phyloP scores from a whole-genome alignment of 2,329 filamentous ascomycete species.

The Ascochyta pisi region DNA sequence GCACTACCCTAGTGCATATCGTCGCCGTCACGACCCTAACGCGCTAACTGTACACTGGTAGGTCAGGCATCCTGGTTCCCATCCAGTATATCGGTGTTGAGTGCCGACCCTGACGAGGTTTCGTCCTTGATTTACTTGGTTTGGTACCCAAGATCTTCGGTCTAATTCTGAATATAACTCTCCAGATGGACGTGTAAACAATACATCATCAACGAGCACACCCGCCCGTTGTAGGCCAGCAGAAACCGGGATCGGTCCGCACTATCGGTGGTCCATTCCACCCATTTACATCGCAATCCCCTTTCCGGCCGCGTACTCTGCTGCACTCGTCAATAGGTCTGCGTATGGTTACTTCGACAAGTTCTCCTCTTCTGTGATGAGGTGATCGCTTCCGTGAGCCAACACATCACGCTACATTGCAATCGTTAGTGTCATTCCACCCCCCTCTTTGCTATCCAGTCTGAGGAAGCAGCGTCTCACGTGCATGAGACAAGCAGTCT shows the following conservation, averaged over 20 bases:
- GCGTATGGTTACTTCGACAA: neutral
- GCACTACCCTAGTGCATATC: neutral
- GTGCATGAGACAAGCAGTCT: neutral
- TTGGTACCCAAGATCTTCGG: neutral
- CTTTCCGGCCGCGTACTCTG: too few species aligned
- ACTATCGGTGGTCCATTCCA: too few species aligned
- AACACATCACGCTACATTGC: neutral
- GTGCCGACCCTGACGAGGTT: neutral
- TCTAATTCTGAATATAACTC: neutral
- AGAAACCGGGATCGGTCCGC: neutral
- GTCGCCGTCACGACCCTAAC: neutral
- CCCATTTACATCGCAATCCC: too few species aligned
- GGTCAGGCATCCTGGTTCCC: neutral
- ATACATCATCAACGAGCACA: too few species aligned
- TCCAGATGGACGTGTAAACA: too few species aligned
- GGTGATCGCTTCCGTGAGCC: too few species aligned
- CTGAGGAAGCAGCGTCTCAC: neutral
- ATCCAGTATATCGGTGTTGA: neutral
- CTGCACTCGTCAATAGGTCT: neutral
- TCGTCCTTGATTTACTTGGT: neutral
- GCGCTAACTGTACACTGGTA: too few species aligned
- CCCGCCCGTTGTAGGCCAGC: too few species aligned
- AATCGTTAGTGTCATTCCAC: neutral
- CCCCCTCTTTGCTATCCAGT: neutral
- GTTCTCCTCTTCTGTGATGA: neutral